Evolutionary conservation across 768 basidiomycete genomes (phyloP).

Genomic region (Auriscalpium vulgare): DNA sequence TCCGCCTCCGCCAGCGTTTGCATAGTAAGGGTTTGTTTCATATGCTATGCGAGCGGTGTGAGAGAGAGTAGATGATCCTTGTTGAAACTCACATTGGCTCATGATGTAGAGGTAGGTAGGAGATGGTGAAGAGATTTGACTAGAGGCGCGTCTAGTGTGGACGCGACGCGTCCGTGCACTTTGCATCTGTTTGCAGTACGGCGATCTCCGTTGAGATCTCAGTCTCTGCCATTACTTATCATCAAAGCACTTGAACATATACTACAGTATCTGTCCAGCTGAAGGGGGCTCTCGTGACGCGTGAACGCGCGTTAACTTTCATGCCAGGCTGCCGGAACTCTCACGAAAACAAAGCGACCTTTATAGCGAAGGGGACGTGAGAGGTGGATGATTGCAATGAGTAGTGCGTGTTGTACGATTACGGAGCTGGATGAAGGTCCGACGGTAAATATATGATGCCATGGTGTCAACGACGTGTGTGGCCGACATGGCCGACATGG

Average conservation of each 20-base stretch:
- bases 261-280: no score
- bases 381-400: no score
- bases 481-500: neutral
- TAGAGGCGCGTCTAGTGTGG: neutral
- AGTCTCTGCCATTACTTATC: no score
- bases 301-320: no score
- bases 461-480: no score
- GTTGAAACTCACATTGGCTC: slow-evolving; percentile 9
- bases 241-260: neutral
- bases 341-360: no score
- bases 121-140: neutral
- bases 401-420: no score
- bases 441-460: no score
- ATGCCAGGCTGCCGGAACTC: no score
- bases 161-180: slow-evolving; percentile 11
- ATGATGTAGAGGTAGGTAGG: neutral
- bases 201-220: neutral
- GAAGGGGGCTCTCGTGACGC: no score
- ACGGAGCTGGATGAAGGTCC: no score
- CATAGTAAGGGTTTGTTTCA: slow-evolving; percentile 34
- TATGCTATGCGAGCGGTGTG: slow-evolving; percentile 6
- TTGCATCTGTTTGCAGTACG: slow-evolving; percentile 9
- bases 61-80: slow-evolving; percentile 36
- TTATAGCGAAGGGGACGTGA: no score
- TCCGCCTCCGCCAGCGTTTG: slow-evolving; percentile 40